Evolutionary conservation across 768 basidiomycete genomes (phyloP).

Genomic region (Inosperma sp.): DNA sequence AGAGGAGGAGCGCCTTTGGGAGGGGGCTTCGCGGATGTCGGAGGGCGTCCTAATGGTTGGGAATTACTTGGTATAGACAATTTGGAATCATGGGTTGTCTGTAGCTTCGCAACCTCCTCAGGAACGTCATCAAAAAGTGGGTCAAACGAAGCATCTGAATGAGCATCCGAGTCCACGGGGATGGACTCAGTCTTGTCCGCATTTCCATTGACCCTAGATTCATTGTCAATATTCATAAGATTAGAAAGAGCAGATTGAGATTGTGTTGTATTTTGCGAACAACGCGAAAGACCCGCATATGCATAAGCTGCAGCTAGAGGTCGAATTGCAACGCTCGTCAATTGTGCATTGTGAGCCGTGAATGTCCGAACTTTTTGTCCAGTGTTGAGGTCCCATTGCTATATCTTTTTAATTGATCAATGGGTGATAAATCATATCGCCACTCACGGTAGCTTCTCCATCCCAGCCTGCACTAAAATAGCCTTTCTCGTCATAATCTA

Average conservation of each 20-base stretch:
- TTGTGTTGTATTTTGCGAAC: conserved; percentile 9
- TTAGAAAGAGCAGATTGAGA: conserved; percentile 1
- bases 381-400: conserved; percentile 99
- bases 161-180: conserved; percentile 49
- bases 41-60: conserved; percentile 26
- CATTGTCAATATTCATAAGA: conserved; percentile 15
- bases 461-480: conserved; percentile 96
- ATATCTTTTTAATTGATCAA: conserved; percentile 14
- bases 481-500: conserved; percentile 78
- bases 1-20: conserved; percentile 77
- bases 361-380: conserved; percentile 76
- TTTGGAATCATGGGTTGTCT: conserved; percentile 19
- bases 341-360: conserved; percentile 77
- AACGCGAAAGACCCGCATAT: conserved; percentile 22
- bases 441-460: conserved; percentile 74
- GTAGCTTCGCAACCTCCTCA: conserved; percentile 16
- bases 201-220: background rate
- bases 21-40: conserved; percentile 40
- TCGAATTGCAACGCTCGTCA: conserved; percentile 74
- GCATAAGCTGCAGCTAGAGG: conserved; percentile 46
- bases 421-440: background rate
- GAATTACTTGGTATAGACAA: conserved; percentile 22
- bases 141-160: conserved; percentile 79
- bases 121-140: conserved; percentile 81
- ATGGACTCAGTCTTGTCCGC: conserved; percentile 16